Base-by-base conservation (phyloP, 129 eudicot genomes). In the Sambucus nigra region DNA sequence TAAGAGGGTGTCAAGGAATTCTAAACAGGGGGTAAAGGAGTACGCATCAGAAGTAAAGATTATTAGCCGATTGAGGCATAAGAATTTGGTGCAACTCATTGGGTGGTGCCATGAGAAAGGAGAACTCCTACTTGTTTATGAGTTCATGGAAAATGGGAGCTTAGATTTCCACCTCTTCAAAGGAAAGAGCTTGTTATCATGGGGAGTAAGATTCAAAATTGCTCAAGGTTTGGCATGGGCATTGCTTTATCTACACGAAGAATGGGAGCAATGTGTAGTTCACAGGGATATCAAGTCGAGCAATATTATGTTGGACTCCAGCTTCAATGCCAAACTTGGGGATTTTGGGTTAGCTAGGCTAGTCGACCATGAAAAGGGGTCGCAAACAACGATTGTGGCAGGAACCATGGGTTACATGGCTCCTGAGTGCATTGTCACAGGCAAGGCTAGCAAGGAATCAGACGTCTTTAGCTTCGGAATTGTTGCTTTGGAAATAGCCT, bases 1-100 rank as follows among this genome's bases (percentile, higher is more conserved):
- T 3, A 66, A 56, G 52, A 57, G 40, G 35, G 64, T 66, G 22
- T 66, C 71, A 35, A 35, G 32, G 1, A 26, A 27, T 1, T 66
- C 71, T 6, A 56, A 18, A 49, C 64, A 66, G 24, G 71, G 71
- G 6, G 16, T 66, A 47, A 66, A 66, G 64, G 71, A 66, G 31
- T 66, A 66, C 13, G 54, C 62, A 18, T 44, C 71, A 11, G 71
- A 66, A 57, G 71, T 66, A 6, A 66, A 9, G 26, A 66, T 50
- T 13, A 56, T 66, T 48, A 66, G 71, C 50, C 54, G 59, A 35
- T 26, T 56, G 19, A 48, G 61, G 15, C 71, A 66, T 25, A 47
- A 33, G 47, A 47, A 66, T 27, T 35, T 66, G 40, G 71, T 66
- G 8, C 64, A 66, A 48, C 64, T 66, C 57, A 57, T 57, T 22